These are phyloP conservation scores for Elsinoe fawcettii DNA, from an alignment of 2,329 filamentous ascomycete species.

Conservation along the genomic window DNA sequence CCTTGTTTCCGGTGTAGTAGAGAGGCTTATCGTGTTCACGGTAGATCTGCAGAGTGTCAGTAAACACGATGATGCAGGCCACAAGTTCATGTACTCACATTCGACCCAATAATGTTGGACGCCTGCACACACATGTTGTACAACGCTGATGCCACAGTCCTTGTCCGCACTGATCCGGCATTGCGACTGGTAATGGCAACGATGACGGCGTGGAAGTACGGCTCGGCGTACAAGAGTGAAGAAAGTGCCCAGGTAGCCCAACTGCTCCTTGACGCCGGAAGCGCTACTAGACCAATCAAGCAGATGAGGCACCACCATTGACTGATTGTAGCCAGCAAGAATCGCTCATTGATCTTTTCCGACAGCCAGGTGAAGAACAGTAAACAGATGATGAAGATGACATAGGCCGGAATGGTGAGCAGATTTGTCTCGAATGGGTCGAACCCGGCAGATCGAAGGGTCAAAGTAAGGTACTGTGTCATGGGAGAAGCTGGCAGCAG, in stretches of 20 bases:
- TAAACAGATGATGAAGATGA: slow-evolving; percentile 45
- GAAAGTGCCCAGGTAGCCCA: slow-evolving; percentile 35
- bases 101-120: slow-evolving; percentile 32
- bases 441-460: slow-evolving; percentile 33
- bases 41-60: slow-evolving; percentile 40
- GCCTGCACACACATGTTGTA: slow-evolving; percentile 49
- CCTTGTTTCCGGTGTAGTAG: slow-evolving; percentile 48
- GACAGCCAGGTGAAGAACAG: slow-evolving; percentile 41
- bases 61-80: slow-evolving; percentile 25
- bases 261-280: slow-evolving; percentile 30
- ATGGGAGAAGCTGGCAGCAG: slow-evolving; percentile 31
- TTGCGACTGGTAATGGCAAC: slow-evolving; percentile 57
- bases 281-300: slow-evolving; percentile 31
- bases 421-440: slow-evolving; percentile 37
- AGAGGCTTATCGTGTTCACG: slow-evolving; percentile 47
- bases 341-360: slow-evolving; percentile 45
- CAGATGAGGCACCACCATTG: slow-evolving; percentile 38
- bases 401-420: slow-evolving; percentile 37
- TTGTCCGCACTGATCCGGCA: slow-evolving; percentile 52
- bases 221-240: slow-evolving; percentile 33
- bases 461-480: slow-evolving; percentile 34
- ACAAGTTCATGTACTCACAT: slow-evolving; percentile 17
- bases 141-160: slow-evolving; percentile 55
- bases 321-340: slow-evolving; percentile 40
- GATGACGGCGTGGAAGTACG: slow-evolving; percentile 48